Evolutionary conservation across 177 flowering plant genomes (phyloP).

Genomic region (Vitis hybrid): DNA sequence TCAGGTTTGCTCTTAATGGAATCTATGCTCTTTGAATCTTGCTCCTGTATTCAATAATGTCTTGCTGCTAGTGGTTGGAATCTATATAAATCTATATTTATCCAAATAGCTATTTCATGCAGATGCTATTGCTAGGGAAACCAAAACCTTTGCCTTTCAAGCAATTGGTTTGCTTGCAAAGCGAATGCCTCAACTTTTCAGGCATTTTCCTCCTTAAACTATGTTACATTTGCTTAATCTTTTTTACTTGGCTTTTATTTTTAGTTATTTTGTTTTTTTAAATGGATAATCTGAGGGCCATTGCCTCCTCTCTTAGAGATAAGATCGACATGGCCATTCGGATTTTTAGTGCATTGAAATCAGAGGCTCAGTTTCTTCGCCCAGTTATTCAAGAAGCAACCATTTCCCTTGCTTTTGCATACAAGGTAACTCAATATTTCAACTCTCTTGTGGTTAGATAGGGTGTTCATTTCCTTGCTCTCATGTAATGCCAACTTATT

Average conservation of each 20-base stretch:
- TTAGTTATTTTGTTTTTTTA: not conserved
- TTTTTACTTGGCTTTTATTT: not conserved
- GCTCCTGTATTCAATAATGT: not conserved
- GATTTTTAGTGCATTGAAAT: slow-evolving; percentile 84
- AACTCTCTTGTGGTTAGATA: not conserved
- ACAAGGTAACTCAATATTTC: slow-evolving; percentile 55
- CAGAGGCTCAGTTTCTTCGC: slow-evolving; percentile 71
- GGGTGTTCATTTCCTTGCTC: not conserved
- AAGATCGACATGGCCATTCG: slow-evolving; percentile 91
- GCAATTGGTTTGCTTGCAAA: slow-evolving; percentile 91
- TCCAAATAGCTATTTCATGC: slow-evolving; percentile 1
- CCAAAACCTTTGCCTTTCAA: slow-evolving; percentile 80
- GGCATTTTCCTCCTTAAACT: slow-evolving; percentile 25
- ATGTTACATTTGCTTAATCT: slow-evolving; percentile 7
- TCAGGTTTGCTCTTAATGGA: slow-evolving; percentile 49
- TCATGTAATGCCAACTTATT: not conserved
- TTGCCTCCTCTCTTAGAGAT: slow-evolving; percentile 43
- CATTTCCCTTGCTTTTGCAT: slow-evolving; percentile 74
- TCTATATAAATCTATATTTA: not conserved
- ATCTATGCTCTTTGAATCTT: slow-evolving; percentile 1
- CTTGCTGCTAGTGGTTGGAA: not conserved
- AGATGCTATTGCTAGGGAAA: slow-evolving; percentile 68
- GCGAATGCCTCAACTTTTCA: slow-evolving; percentile 94
- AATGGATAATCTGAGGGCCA: not conserved
- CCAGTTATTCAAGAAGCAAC: slow-evolving; percentile 80